Base-by-base conservation (phyloP, 805 yeast genomes). In the Saccharomycopsis microspora region DNA sequence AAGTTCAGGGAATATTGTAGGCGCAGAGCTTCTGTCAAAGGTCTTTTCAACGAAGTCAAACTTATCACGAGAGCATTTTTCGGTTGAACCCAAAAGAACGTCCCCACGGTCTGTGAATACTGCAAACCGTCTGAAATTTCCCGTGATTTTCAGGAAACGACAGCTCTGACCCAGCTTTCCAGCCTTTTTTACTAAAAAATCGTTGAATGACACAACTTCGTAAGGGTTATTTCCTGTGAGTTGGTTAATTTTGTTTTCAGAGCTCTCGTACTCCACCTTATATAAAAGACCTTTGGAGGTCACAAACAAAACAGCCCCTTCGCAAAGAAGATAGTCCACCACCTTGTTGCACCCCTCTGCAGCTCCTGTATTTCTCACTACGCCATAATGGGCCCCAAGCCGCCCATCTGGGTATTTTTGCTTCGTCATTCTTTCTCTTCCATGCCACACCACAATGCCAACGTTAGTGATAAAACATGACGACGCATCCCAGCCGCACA, bases 401-500 rank as follows among this genome's bases (percentile, higher is more conserved):
- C 58, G 50, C 5, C 47, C 42, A 8, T 63, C 60, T 28, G 40
- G 31, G 7, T 11, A 11, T 19, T 46, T n/a, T 31, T 61, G 64
- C 43, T 62, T 57, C 27, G 46, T 50, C 5, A 67, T 34, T 2
- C 64, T 54, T 3, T 56, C 56, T 41, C 73, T 60, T 54, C 57
- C 46, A 40, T 65, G 67, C 89, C 89, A 82, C 11, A 75, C 68
- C 0, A 80, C 69, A 30, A 84, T 59, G 0, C 89, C 87, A 42
- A 71, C 63, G 5, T 64, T 63, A 19, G 64, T 64, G 3, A 78
- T 61, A 43, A 69, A 65, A 27, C 75, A 75, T 39, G 76, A 74
- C 45, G 76, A 73, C 10, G 71, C 60, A 49, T 74, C 71, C 90
- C 90, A 83, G 0, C 90, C 93, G 11, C 85, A 80, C 8, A 69